Percentiles rank a stretch among this genome's conserved stretches.
Conservation (phyloP, 106 monocot species). For the Acorus calamus region DNA sequence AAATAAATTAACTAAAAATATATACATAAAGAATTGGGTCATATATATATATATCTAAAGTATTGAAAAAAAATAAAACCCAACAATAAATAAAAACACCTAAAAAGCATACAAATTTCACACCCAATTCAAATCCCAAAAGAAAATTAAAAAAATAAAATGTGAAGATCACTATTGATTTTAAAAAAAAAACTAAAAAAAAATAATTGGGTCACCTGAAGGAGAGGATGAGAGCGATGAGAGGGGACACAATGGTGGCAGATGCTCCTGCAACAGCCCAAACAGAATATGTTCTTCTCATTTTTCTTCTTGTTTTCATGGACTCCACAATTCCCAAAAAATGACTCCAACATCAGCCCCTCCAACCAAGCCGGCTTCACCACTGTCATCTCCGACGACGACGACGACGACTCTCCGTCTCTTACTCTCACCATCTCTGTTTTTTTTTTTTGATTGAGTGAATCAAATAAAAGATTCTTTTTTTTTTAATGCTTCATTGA, state of each 20-base stretch:
- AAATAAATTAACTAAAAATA: not conserved
- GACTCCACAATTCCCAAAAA: conserved; percentile 32
- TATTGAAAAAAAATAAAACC: no score
- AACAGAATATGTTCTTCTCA: conserved; percentile 77
- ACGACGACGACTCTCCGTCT: not conserved
- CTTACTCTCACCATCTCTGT: not conserved
- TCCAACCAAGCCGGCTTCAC: conserved; percentile 38
- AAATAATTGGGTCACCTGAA: conserved; percentile 26
- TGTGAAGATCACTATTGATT: no score
- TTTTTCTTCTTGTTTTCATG: conserved; percentile 49
- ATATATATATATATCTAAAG: no score
- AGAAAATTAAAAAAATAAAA: not conserved
- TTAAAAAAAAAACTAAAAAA: no score
- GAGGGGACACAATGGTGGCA: conserved; percentile 47
- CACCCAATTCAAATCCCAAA: no score
- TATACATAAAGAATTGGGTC: no score
- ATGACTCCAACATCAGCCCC: conserved; percentile 39
- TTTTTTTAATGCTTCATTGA: no score
- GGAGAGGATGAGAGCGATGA: conserved; percentile 43
- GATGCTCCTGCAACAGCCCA: conserved; percentile 42
- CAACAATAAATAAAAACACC: no score
- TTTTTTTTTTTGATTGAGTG: not conserved
- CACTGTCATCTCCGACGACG: not conserved
- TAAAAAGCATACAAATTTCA: no score
- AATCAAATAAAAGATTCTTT: no score